Evolutionary conservation across 2,329 filamentous ascomycete species (phyloP).

Genomic region (Setomelanomma holmii): DNA sequence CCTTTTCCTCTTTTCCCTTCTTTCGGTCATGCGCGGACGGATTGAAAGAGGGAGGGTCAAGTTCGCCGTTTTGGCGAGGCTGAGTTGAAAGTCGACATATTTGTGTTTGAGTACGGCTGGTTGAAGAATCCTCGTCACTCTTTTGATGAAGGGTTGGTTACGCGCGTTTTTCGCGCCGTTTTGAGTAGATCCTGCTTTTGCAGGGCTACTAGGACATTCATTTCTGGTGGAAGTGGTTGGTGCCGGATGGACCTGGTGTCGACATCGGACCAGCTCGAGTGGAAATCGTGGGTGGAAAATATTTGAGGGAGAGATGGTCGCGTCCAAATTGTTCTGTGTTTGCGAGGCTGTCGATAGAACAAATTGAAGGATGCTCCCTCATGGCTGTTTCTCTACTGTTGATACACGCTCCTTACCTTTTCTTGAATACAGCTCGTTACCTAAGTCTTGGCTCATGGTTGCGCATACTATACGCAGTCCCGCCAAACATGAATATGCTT

Average conservation of each 20-base stretch:
- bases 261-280: conserved; percentile 15
- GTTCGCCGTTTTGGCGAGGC: conserved; percentile 10
- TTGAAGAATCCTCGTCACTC: conserved; percentile 48
- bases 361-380: conserved; percentile 33
- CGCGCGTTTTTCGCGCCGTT: conserved; percentile 38
- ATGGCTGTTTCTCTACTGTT: conserved; percentile 1
- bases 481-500: neutral
- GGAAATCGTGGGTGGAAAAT: conserved; percentile 21
- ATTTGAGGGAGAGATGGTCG: conserved; percentile 25
- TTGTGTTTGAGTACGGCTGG: conserved; percentile 44
- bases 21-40: conserved; percentile 16
- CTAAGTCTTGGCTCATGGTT: no score
- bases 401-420: conserved; percentile 4
- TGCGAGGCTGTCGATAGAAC: conserved; percentile 32
- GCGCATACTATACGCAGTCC: no score
- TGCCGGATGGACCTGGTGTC: conserved; percentile 16
- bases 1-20: conserved; percentile 26
- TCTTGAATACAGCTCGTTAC: conserved; percentile 1
- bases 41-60: conserved; percentile 6
- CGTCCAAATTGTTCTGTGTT: conserved; percentile 17
- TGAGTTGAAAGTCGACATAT: conserved; percentile 47
- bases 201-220: conserved; percentile 24
- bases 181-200: conserved; percentile 43
- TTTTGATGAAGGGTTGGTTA: conserved; percentile 50
- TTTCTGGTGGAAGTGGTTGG: conserved; percentile 13